Conservation (phyloP, 305 asterid species). For the Solanum hybrid region DNA sequence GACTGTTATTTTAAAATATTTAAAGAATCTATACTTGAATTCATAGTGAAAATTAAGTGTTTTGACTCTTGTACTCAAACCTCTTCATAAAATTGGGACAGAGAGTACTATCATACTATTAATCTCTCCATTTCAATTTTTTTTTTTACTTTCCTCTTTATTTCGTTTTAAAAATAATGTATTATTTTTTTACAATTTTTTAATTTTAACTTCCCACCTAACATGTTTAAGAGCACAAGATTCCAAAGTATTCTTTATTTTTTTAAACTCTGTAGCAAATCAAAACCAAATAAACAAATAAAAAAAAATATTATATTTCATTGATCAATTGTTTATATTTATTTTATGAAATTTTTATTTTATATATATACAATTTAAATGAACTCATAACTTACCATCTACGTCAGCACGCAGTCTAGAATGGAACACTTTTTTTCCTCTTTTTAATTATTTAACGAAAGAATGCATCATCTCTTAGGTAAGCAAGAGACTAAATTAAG, state of each 20-base stretch:
- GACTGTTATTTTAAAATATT: not conserved
- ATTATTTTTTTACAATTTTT: fast-evolving
- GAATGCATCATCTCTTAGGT: not conserved
- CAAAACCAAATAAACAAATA: too few relatives aligned
- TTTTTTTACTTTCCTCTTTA: not conserved
- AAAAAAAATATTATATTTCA: too few relatives aligned
- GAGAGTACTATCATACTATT: not conserved
- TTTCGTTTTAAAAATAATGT: not conserved
- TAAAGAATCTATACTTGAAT: not conserved
- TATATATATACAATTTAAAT: not conserved
- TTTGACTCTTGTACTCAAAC: not conserved
- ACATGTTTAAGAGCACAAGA: not conserved
- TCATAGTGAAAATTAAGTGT: not conserved
- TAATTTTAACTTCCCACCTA: not conserved
- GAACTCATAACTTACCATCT: not conserved
- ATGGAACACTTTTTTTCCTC: not conserved
- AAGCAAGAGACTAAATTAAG: not conserved
- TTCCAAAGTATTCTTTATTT: too few relatives aligned
- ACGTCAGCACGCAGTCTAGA: not conserved
- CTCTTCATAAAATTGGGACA: not conserved
- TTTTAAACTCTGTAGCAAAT: fast-evolving
- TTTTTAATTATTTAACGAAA: not conserved
- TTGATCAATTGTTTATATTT: not conserved
- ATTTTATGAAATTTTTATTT: not conserved
- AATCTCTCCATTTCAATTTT: not conserved